Percentiles rank a stretch among this genome's conserved stretches.
phyloP scores from a whole-genome alignment of 805 yeast species.

The Metschnikowia lochheadii region DNA sequence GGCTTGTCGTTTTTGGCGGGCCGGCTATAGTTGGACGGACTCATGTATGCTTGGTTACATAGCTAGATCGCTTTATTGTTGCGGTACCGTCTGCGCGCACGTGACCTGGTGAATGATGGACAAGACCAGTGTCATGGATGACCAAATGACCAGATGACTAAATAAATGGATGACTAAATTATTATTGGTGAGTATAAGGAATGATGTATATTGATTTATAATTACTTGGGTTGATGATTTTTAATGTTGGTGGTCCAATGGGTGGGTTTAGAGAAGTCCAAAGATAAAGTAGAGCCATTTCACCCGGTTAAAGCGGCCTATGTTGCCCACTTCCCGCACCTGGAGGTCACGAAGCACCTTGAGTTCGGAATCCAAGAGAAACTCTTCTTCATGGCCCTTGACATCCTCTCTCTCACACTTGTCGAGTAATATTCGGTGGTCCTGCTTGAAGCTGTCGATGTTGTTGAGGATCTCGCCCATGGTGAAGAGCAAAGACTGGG shows the following conservation, averaged over 20 bases:
- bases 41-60: background rate
- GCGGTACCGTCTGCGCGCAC: conserved; percentile 4
- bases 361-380: conserved; percentile 70
- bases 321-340: conserved; percentile 49
- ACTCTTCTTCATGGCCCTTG: conserved; percentile 70
- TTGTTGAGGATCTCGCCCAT: conserved; percentile 50
- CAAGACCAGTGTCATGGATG: background rate
- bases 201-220: background rate
- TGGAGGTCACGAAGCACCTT: conserved; percentile 62
- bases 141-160: too few species aligned
- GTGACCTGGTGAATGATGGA: background rate
- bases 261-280: conserved; percentile 15
- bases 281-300: conserved; percentile 55
- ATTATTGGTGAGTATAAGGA: too few species aligned
- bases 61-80: background rate
- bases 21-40: background rate
- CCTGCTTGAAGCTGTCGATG: conserved; percentile 50
- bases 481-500: conserved; percentile 44
- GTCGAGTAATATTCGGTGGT: conserved; percentile 62
- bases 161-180: too few species aligned
- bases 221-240: background rate
- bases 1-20: background rate
- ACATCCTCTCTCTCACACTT: conserved; percentile 91
- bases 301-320: conserved; percentile 54
- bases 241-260: too few species aligned